Evolutionary conservation across 2,329 filamentous ascomycete species (phyloP).

Genomic region (Aspergillus novoparasiticus): DNA sequence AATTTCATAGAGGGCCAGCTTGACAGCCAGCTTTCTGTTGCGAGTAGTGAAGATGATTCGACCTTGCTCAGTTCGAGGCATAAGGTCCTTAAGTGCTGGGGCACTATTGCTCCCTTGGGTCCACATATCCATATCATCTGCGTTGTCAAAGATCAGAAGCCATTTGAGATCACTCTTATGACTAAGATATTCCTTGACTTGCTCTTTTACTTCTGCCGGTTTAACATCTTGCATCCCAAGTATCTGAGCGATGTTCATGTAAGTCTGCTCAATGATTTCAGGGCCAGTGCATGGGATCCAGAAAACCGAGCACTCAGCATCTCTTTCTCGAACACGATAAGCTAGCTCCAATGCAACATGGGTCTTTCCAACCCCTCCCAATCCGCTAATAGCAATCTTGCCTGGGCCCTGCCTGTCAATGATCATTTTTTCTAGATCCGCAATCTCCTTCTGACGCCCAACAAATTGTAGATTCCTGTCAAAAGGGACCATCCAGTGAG

Average conservation of each 20-base stretch:
- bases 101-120: not conserved
- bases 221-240: not conserved
- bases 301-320: slow-evolving; percentile 25
- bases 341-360: slow-evolving; percentile 31
- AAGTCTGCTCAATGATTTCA: slow-evolving; percentile 25
- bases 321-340: slow-evolving; percentile 22
- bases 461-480: slow-evolving; percentile 12
- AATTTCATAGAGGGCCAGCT: slow-evolving; percentile 25
- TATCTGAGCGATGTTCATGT: not conserved
- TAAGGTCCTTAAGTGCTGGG: not conserved
- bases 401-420: not conserved
- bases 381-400: slow-evolving; percentile 25
- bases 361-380: slow-evolving; percentile 33
- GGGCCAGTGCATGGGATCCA: slow-evolving; percentile 28
- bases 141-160: not conserved
- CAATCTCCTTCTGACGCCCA: slow-evolving; percentile 15
- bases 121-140: not conserved
- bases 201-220: slow-evolving; percentile 8
- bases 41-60: slow-evolving; percentile 31
- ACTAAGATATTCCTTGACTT: not conserved
- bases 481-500: slow-evolving; percentile 12
- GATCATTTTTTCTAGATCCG: slow-evolving; percentile 7
- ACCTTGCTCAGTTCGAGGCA: not conserved
- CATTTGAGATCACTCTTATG: not conserved
- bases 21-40: slow-evolving; percentile 20